Percentiles rank a stretch among this genome's conserved stretches.
phyloP scores from a whole-genome alignment of 768 basidiomycete species.

The Lactarius akahatsu region DNA sequence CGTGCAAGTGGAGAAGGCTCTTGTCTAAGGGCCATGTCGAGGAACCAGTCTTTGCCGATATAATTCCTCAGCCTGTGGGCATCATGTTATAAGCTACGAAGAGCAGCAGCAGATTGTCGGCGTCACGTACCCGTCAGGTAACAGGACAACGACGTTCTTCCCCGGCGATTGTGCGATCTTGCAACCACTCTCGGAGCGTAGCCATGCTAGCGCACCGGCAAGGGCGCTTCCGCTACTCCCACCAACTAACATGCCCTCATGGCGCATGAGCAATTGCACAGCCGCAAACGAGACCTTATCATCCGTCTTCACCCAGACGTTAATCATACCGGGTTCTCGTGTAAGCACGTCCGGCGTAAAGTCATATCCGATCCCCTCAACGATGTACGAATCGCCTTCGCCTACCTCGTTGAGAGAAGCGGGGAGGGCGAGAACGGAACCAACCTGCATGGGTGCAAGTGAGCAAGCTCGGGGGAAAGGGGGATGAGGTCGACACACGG shows the following conservation, averaged over 20 bases:
- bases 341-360: constrained; percentile 87
- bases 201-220: constrained; percentile 72
- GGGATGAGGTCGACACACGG: constrained; percentile 54
- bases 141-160: constrained; percentile 82
- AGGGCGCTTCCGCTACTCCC: constrained; percentile 91
- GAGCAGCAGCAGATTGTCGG: neutral
- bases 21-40: constrained; percentile 59
- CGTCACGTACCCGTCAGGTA: constrained; percentile 81
- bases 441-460: constrained; percentile 50
- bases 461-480: neutral
- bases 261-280: constrained; percentile 72
- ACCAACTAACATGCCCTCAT: constrained; percentile 88
- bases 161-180: constrained; percentile 63
- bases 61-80: constrained; percentile 78
- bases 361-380: constrained; percentile 98
- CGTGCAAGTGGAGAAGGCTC: constrained; percentile 55
- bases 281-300: constrained; percentile 81
- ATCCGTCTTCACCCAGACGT: constrained; percentile 82
- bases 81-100: neutral
- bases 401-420: constrained; percentile 57
- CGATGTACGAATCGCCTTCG: constrained; percentile 58
- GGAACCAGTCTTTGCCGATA: constrained; percentile 92
- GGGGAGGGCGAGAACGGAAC: constrained; percentile 83
- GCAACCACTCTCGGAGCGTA: constrained; percentile 68
- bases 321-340: constrained; percentile 55